phyloP scores from a whole-genome alignment of 768 basidiomycete genomes.

The Tricholoma terreum region DNA sequence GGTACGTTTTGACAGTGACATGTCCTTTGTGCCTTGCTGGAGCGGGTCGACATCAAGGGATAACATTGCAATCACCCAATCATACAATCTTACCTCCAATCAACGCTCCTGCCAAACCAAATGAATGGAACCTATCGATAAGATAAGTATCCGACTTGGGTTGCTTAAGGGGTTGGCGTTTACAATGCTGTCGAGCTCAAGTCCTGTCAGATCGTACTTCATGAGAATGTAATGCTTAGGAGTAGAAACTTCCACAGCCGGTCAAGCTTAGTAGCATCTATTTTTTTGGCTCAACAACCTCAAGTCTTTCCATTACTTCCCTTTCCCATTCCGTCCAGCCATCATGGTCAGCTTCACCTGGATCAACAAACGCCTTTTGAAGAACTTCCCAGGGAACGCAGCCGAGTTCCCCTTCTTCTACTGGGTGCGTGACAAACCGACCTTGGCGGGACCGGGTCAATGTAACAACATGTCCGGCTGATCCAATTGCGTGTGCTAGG shows the following conservation, averaged over 20 bases:
- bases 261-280: not conserved
- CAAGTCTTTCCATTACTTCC: slow-evolving; percentile 65
- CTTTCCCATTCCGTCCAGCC: slow-evolving; percentile 83
- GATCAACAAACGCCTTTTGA: slow-evolving; percentile 50
- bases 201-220: too few species aligned
- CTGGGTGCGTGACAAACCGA: slow-evolving; percentile 55
- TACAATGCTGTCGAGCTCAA: too few species aligned
- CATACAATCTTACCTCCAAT: too few species aligned
- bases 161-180: too few species aligned
- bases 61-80: too few species aligned
- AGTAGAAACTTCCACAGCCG: not conserved
- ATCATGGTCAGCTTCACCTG: slow-evolving; percentile 58
- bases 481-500: slow-evolving; percentile 77
- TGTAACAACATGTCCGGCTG: slow-evolving; percentile 91
- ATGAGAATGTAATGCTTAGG: too few species aligned
- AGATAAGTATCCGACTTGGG: too few species aligned
- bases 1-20: too few species aligned
- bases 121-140: too few species aligned
- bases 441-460: slow-evolving; percentile 90
- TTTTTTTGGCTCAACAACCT: slow-evolving; percentile 43
- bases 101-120: too few species aligned
- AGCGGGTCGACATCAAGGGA: too few species aligned
- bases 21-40: too few species aligned
- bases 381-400: slow-evolving; percentile 80
- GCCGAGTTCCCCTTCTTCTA: slow-evolving; percentile 48